A percentile compares a stretch with the other conserved stretches of the same genome.
Conservation (phyloP, 441 rosid genomes). For the Kokia cookei region DNA sequence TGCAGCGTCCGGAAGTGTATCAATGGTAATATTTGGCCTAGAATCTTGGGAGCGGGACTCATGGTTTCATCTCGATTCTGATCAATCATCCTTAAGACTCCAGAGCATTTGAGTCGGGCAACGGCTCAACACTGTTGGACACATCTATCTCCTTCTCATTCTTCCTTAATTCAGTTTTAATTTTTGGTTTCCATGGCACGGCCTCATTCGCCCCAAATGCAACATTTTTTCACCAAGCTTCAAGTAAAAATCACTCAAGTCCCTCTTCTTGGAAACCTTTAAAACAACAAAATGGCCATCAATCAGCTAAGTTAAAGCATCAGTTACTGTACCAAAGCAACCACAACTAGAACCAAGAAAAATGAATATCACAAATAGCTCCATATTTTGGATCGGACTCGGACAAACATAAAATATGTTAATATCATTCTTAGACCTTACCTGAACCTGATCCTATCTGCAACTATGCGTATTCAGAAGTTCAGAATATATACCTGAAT, state of each 20-base stretch:
- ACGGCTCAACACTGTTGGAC: slow-evolving; percentile 16
- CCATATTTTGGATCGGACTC: no score
- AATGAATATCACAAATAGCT: background rate
- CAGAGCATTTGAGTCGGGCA: slow-evolving; percentile 11
- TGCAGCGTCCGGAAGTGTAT: background rate
- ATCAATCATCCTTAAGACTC: slow-evolving; percentile 22
- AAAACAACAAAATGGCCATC: slow-evolving; percentile 1
- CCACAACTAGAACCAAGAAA: background rate
- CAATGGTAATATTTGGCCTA: slow-evolving; percentile 5
- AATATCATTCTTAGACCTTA: no score
- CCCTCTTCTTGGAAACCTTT: slow-evolving; percentile 87
- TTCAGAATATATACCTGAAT: no score
- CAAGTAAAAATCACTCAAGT: slow-evolving; percentile 81
- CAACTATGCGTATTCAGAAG: no score
- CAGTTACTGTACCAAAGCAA: background rate
- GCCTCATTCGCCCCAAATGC: slow-evolving; percentile 62
- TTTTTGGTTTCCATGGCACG: slow-evolving; percentile 40
- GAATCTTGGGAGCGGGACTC: slow-evolving; percentile 24
- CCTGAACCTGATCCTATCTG: no score
- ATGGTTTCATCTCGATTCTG: slow-evolving; percentile 11
- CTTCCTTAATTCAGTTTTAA: slow-evolving; percentile 29
- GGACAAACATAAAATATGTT: no score
- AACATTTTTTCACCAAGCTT: slow-evolving; percentile 66
- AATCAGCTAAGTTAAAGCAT: background rate
- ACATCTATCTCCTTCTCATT: slow-evolving; percentile 18